Evolutionary conservation across 176 grass and related monocot genomes (phyloP), one percentile per base, ranked within the genome.

Genomic region (Alopecurus myosuroides): DNA sequence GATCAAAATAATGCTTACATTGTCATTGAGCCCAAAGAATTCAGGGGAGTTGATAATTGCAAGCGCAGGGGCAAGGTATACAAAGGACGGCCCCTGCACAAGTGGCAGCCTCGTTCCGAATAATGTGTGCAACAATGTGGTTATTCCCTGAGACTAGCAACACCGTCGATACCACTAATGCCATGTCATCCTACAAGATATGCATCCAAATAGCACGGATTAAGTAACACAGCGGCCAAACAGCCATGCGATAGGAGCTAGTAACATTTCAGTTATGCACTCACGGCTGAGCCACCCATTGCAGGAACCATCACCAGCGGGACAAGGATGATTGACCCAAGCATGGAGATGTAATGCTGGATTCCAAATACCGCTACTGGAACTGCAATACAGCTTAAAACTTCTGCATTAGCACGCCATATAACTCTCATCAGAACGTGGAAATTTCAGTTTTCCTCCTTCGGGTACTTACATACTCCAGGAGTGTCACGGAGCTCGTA

Each of bases 261-360:
- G 17, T 56, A 76, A 23, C 45, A 55, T 78, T 70, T 81, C 29
- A 30, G 33, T 50, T 51, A 4, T 50, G 70, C 20, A 86, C 94
- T 99, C 82, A 99, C 97, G 30, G 88, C 48, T 5, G 97, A 90
- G 34, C 93, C 97, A 0, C 97, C 97, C 94, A 99, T 99, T 31
- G 97, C 94, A 58, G 94, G 94, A 84, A 96, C 88, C 58, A 99
- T 92, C 28, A 96, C 89, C 1, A 99, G 89, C 3, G 94, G 94
- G 73, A 89, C 95, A 12, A 96, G 86, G 53, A 99, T 94, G 76
- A 99, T 96, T 8, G 97, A 99, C n/a, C 97, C 97, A 22, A 99
- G 19, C 86, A 99, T 99, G 60, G 94, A 96, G n/a, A 99, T 73
- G 84, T 99, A 99, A 64, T 96, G 97, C 80, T 96, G 97, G 14